Base-by-base conservation (phyloP, 345 rosid species). In the Ailanthus altissimus region DNA sequence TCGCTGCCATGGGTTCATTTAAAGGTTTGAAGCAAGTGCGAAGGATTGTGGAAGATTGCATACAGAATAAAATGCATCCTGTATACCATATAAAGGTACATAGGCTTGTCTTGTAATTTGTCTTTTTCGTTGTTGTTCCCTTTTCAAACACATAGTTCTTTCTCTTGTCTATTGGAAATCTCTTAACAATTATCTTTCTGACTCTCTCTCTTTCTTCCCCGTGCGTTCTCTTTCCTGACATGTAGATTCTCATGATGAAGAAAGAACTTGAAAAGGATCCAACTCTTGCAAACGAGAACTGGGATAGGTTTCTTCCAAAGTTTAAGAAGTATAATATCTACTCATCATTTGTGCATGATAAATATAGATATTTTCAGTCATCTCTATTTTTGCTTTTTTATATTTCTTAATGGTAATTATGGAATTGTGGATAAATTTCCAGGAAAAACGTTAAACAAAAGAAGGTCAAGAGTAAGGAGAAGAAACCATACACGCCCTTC, bases 201-300 rank as follows among this genome's bases (percentile, higher is more conserved):
- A 20, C 15, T 77, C 61, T 13, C 70, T 65, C 72, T 49, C 66
- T 73, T 70, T 64, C 38, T 49, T n/a, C n/a, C 13, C 28, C 25
- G 47, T 49, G 68, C 68, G 26, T 76, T 80, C 26, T 25, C 67
- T 67, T 73, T 25, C 38, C 28, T 49, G 12, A 9, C 59, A 18
- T n/a, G n/a, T 59, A 96, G 99, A 87, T 77, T 83, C 98, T 96
- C 53, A 93, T 96, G 99, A 78, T 96, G 87, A 96, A 85, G 84
- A 96, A 86, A 75, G n/a, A 92, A 78, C 93, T 96, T 58, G 93
- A 81, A 74, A 91, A 89, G 79, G 90, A 92, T 89, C 98, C 97
- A 9, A 82, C 89, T 43, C 90, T 91, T 63, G 86, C 90, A 85
- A 86, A 81, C 56, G 95, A 93, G 83, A 91, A 66, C 82, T 93